phyloP scores from a whole-genome alignment of 306 rosid genomes.

The Medicago arabica region DNA sequence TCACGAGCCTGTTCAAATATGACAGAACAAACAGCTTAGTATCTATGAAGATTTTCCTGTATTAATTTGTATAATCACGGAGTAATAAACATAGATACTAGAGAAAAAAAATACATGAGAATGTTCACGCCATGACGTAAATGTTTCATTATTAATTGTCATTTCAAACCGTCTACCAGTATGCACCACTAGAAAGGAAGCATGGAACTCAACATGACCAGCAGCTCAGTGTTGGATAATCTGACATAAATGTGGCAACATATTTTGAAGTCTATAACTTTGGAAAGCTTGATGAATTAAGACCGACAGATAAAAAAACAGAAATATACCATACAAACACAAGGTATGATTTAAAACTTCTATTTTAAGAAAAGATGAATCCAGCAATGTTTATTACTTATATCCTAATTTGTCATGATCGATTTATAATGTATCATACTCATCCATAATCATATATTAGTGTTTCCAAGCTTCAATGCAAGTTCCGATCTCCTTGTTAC shows the following conservation, averaged over 20 bases:
- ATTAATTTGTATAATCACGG: neutral
- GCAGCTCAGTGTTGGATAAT: no score
- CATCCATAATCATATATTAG: neutral
- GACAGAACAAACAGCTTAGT: constrained; percentile 24
- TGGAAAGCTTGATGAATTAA: no score
- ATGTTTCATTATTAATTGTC: neutral
- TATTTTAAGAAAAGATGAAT: no score
- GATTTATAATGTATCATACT: no score
- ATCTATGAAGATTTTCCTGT: neutral
- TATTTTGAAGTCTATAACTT: no score
- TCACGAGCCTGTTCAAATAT: constrained; percentile 83
- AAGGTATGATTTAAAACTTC: no score
- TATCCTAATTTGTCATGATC: neutral
- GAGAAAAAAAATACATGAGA: neutral
- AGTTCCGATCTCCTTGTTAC: neutral
- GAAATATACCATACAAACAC: no score
- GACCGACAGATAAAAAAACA: no score
- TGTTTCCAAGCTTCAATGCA: neutral
- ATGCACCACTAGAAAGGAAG: neutral
- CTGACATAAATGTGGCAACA: no score
- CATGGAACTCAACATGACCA: no score
- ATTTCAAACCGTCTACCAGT: neutral
- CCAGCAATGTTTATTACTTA: neutral
- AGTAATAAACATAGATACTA: neutral
- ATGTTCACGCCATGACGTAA: neutral